These are phyloP conservation scores for Austroboletus rostrupii DNA, from an alignment of 1,284 basidiomycete genomes.

Conservation along the genomic window DNA sequence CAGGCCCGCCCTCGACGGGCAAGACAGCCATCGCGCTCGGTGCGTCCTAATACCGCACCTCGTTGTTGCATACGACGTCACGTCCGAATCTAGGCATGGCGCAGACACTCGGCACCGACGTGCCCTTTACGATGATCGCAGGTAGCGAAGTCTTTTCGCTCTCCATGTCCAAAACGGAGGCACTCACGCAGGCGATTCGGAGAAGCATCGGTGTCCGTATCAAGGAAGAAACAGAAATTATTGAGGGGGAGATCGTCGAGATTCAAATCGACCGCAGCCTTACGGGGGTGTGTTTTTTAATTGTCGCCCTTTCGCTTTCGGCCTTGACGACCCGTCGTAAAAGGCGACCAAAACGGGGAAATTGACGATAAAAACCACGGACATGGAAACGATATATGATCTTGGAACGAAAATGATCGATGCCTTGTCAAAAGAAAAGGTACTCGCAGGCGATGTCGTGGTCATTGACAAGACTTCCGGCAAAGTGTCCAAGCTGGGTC, in stretches of 20 bases:
- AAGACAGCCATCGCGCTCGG: conserved; percentile 98
- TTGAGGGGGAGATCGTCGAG: conserved; percentile 98
- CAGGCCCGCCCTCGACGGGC: conserved; percentile 93
- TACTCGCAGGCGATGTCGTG: conserved; percentile 93
- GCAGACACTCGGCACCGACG: conserved; percentile 88
- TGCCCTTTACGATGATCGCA: conserved; percentile 96
- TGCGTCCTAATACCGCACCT: conserved; percentile 24
- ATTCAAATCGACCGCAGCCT: conserved; percentile 97
- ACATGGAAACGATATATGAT: conserved; percentile 99
- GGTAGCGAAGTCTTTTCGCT: conserved; percentile 97
- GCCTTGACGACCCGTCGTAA: neutral
- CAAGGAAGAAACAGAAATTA: conserved; percentile 96
- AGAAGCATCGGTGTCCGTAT: conserved; percentile 95
- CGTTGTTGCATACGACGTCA: neutral
- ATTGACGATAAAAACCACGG: conserved; percentile 96
- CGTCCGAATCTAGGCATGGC: conserved; percentile 74
- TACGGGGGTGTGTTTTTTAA: conserved; percentile 66
- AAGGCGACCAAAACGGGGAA: conserved; percentile 98
- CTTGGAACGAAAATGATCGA: conserved; percentile 99
- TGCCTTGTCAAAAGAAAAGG: conserved; percentile 93
- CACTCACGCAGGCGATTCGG: conserved; percentile 93
- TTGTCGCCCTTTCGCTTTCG: neutral
- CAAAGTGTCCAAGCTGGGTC: conserved; percentile 94
- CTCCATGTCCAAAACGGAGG: conserved; percentile 98
- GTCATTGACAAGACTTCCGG: conserved; percentile 97